phyloP scores from a whole-genome alignment of 148 eudicot species.

The Amaranthus palmeri region DNA sequence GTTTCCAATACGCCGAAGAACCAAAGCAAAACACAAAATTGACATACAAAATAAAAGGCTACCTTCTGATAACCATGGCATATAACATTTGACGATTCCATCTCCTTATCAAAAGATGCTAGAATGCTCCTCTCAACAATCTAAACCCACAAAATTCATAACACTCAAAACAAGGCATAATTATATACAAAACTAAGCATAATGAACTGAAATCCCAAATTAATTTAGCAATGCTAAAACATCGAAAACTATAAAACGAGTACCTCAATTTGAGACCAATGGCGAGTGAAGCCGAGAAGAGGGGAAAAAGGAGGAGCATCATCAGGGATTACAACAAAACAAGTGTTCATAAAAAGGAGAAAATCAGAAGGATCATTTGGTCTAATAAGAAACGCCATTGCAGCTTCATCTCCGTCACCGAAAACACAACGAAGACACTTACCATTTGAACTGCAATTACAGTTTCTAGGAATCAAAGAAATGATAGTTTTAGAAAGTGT shows the following conservation, averaged over 20 bases:
- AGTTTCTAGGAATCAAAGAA: slow-evolving; percentile 36
- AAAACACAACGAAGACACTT: slow-evolving; percentile 44
- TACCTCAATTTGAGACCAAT: slow-evolving; percentile 64
- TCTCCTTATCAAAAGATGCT: slow-evolving; percentile 27
- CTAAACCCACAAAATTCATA: slow-evolving; percentile 29
- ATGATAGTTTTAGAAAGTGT: slow-evolving; percentile 52
- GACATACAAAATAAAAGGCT: slow-evolving; percentile 14
- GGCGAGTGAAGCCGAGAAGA: slow-evolving; percentile 21
- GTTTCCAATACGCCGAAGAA: not conserved
- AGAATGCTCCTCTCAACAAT: slow-evolving; percentile 60
- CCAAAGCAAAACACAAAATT: slow-evolving; percentile 2
- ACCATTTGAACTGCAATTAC: slow-evolving; percentile 40
- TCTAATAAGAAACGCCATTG: slow-evolving; percentile 42
- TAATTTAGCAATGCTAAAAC: not conserved
- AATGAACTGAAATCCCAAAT: no score
- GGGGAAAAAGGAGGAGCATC: slow-evolving; percentile 48
- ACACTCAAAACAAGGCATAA: not conserved
- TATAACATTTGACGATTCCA: slow-evolving; percentile 41
- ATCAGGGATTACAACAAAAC: slow-evolving; percentile 52
- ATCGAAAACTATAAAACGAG: not conserved
- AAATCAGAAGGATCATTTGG: slow-evolving; percentile 48
- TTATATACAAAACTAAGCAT: not conserved
- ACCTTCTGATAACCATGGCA: slow-evolving; percentile 63
- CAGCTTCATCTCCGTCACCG: slow-evolving; percentile 26
- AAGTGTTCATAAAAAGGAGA: slow-evolving; percentile 43